These are phyloP conservation scores for Clathrospora elynae DNA, from an alignment of 2,329 filamentous ascomycete species.

Conservation along the genomic window DNA sequence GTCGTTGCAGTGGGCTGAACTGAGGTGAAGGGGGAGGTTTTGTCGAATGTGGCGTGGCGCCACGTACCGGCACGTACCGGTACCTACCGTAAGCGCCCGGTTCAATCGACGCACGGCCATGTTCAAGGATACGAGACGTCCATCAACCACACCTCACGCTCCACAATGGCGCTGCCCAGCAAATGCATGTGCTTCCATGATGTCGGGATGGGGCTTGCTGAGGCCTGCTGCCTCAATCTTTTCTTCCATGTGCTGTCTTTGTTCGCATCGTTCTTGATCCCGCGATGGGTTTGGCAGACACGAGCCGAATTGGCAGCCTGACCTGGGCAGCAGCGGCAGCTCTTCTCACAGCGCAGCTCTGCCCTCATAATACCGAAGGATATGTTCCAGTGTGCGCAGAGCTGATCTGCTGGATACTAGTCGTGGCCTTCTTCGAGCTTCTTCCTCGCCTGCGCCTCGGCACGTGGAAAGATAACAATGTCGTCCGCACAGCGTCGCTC, in stretches of 20 bases:
- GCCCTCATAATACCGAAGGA: neutral
- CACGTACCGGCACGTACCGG: too few relatives aligned
- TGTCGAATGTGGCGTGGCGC: neutral
- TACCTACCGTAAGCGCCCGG: neutral
- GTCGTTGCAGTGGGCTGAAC: too few relatives aligned
- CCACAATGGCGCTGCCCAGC: too few relatives aligned
- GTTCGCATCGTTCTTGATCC: neutral
- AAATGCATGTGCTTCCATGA: neutral
- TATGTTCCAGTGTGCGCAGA: neutral
- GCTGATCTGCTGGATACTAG: constrained; percentile 1
- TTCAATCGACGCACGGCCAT: neutral
- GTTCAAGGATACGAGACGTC: neutral
- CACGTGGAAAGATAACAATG: neutral
- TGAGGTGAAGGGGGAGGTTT: neutral
- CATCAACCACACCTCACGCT: neutral
- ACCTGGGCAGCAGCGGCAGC: constrained; percentile 24
- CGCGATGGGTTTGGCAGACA: constrained; percentile 2
- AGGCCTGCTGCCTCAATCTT: neutral
- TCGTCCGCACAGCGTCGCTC: neutral
- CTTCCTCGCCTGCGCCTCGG: neutral
- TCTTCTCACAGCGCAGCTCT: constrained; percentile 31
- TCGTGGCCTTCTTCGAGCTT: neutral
- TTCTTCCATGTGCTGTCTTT: neutral
- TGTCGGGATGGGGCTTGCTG: neutral
- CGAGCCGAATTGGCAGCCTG: neutral